phyloP scores from a whole-genome alignment of 1,139 yeast genomes.

The Saccharomycopsis hybrid region DNA sequence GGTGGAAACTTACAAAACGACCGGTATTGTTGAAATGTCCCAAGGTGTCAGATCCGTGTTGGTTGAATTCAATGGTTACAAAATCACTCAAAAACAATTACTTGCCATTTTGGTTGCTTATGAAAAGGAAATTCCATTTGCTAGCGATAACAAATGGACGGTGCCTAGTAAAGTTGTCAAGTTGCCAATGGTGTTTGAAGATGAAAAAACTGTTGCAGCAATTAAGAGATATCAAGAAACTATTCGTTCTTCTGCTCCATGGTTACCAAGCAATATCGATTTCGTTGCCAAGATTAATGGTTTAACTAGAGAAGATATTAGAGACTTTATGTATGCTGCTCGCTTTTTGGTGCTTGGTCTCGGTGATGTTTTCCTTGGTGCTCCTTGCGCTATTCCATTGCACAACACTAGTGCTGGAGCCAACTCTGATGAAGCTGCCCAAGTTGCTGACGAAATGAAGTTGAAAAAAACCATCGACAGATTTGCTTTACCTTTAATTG shows the following conservation, averaged over 20 bases:
- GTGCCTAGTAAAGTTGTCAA: slow-evolving; percentile 76
- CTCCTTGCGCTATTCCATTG: slow-evolving; percentile 96
- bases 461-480: slow-evolving; percentile 67
- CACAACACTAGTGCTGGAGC: slow-evolving; percentile 34
- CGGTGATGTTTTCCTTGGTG: slow-evolving; percentile 96
- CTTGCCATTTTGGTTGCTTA: slow-evolving; percentile 61
- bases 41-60: slow-evolving; percentile 94
- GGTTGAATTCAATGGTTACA: slow-evolving; percentile 65
- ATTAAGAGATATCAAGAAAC: slow-evolving; percentile 90
- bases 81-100: slow-evolving; percentile 53
- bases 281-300: slow-evolving; percentile 87
- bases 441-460: too few species aligned
- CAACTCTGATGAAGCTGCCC: too few species aligned
- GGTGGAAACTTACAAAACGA: slow-evolving; percentile 57
- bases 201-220: slow-evolving; percentile 78
- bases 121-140: slow-evolving; percentile 67
- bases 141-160: slow-evolving; percentile 60
- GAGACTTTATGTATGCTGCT: slow-evolving; percentile 81
- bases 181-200: slow-evolving; percentile 96
- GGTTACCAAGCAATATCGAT: slow-evolving; percentile 97
- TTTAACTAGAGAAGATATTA: slow-evolving; percentile 65
- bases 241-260: slow-evolving; percentile 86
- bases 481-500: slow-evolving; percentile 42
- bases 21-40: slow-evolving; percentile 90
- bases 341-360: slow-evolving; percentile 87